Evolutionary conservation across 2,329 filamentous ascomycete genomes (phyloP).

Genomic region (Sporothrix variecibatus): DNA sequence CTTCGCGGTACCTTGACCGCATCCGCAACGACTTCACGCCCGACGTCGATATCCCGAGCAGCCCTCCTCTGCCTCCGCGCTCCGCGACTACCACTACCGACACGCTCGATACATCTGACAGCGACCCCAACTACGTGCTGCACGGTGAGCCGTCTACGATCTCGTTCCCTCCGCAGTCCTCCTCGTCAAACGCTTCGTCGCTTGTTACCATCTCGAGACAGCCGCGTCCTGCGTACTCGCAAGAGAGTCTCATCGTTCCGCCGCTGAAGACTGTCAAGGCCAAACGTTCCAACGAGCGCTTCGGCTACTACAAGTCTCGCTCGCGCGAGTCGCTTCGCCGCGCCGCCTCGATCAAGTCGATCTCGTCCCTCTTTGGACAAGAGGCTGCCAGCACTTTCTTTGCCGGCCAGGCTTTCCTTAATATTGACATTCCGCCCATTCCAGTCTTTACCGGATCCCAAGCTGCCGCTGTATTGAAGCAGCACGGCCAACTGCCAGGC

Average conservation of each 20-base stretch:
- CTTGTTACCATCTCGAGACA: constrained; percentile 39
- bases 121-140: constrained; percentile 56
- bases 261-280: constrained; percentile 53
- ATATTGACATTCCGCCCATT: constrained; percentile 39
- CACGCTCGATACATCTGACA: constrained; percentile 43
- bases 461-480: not conserved
- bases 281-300: constrained; percentile 51
- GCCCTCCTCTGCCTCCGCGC: constrained; percentile 27
- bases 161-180: constrained; percentile 41
- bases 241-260: constrained; percentile 61
- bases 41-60: constrained; percentile 22
- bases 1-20: constrained; percentile 21
- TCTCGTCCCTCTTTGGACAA: constrained; percentile 54
- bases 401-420: constrained; percentile 44
- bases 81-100: constrained; percentile 34
- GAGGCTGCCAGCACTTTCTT: constrained; percentile 47
- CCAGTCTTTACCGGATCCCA: constrained; percentile 34
- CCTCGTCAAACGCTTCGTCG: constrained; percentile 33
- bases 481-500: constrained; percentile 13
- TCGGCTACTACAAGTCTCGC: constrained; percentile 51
- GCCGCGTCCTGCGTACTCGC: constrained; percentile 54
- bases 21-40: constrained; percentile 3
- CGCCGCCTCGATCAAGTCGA: constrained; percentile 49
- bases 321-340: constrained; percentile 57
- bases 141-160: constrained; percentile 43